Percentiles rank a stretch among this genome's conserved stretches.
phyloP scores from a whole-genome alignment of 805 yeast species.

The Starmerella bombi region DNA sequence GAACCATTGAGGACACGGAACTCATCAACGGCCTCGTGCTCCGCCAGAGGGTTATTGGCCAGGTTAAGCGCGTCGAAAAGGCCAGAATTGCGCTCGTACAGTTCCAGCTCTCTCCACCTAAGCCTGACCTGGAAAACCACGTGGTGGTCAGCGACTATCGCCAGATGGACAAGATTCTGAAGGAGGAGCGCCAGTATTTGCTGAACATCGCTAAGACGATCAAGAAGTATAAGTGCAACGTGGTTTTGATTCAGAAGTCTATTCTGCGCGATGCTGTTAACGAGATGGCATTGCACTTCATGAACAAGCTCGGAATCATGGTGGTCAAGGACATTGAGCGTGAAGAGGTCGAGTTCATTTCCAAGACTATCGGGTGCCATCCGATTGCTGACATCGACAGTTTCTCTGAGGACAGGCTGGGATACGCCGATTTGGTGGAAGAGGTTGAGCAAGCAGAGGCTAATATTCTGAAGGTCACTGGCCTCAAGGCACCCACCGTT shows the following conservation, averaged over 20 bases:
- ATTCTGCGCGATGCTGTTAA: conserved; percentile 89
- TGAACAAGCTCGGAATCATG: conserved; percentile 83
- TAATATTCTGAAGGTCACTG: conserved; percentile 70
- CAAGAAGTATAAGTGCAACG: conserved; percentile 94
- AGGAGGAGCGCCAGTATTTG: conserved; percentile 93
- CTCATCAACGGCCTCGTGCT: conserved; percentile 77
- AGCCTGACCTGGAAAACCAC: conserved; percentile 95
- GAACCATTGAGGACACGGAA: conserved; percentile 94
- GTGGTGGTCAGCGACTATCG: conserved; percentile 95
- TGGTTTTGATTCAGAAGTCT: conserved; percentile 78
- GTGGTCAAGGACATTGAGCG: conserved; percentile 91
- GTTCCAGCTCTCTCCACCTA: conserved; percentile 92
- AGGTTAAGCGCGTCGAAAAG: conserved; percentile 88
- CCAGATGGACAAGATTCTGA: conserved; percentile 96
- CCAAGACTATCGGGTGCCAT: conserved; percentile 77
- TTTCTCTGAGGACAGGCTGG: conserved; percentile 85
- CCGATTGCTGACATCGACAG: conserved; percentile 93
- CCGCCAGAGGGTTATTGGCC: conserved; percentile 85
- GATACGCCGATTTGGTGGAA: conserved; percentile 82
- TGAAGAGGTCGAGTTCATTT: conserved; percentile 87
- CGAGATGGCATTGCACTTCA: conserved; percentile 85
- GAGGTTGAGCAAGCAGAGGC: conserved; percentile 84
- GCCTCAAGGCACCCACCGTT: conserved; percentile 36
- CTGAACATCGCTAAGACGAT: conserved; percentile 90
- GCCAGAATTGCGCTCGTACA: conserved; percentile 83